Evolutionary conservation across 1,284 basidiomycete species (phyloP).

Genomic region (Vanrija humicola): DNA sequence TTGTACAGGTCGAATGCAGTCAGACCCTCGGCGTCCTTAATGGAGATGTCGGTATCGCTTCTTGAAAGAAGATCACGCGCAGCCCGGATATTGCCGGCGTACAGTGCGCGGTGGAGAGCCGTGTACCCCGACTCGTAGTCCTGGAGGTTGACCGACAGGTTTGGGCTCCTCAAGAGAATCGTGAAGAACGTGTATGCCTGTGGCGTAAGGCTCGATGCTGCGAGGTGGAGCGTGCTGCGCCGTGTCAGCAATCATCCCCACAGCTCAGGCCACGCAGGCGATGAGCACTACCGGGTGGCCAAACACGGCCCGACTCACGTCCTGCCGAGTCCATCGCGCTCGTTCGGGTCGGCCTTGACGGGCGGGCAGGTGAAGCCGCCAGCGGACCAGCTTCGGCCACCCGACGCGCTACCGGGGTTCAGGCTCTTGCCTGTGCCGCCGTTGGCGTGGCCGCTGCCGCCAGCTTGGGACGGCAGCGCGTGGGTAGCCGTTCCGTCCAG

Average conservation of each 20-base stretch:
- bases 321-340: conserved; percentile 40
- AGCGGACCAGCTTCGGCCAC: conserved; percentile 64
- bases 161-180: conserved; percentile 71
- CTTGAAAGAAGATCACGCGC: conserved; percentile 74
- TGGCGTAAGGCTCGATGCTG: conserved; percentile 60
- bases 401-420: conserved; percentile 40
- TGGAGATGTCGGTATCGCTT: conserved; percentile 64
- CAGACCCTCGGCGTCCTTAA: conserved; percentile 87
- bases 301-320: conserved; percentile 27
- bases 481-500: conserved; percentile 55
- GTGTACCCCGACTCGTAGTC: conserved; percentile 90
- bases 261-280: conserved; percentile 54
- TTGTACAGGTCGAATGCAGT: conserved; percentile 94
- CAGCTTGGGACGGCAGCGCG: conserved; percentile 22
- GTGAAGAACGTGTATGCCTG: conserved; percentile 74
- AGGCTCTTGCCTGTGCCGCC: conserved; percentile 38
- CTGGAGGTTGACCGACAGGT: conserved; percentile 71
- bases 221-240: conserved; percentile 77
- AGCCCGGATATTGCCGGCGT: conserved; percentile 74
- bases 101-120: conserved; percentile 84
- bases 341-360: conserved; percentile 46
- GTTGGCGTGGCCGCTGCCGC: conserved; percentile 10
- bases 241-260: conserved; percentile 60
- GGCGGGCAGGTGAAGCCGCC: conserved; percentile 50
- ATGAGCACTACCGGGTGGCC: conserved; percentile 53